A percentile compares a stretch with the other conserved stretches of the same genome.
phyloP scores from a whole-genome alignment of 257 asterid species.

The Parsonsia alboflavescens region DNA sequence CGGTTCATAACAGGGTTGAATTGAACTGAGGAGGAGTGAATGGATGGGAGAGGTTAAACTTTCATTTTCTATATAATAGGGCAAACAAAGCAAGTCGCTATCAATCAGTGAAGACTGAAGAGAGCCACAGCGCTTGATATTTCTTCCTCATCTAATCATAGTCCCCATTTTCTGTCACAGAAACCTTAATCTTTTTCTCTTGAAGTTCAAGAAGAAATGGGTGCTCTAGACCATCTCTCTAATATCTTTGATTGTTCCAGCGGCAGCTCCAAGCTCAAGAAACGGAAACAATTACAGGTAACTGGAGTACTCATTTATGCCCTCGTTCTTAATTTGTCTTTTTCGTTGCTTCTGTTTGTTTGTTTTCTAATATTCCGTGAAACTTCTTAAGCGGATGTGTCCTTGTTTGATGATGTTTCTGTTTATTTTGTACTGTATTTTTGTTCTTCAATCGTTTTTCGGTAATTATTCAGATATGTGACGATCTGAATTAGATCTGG shows the following conservation, averaged over 20 bases:
- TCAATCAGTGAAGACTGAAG: not conserved
- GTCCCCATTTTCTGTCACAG: not conserved
- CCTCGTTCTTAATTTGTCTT: not conserved
- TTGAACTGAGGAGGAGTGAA: not conserved
- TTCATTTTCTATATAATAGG: not conserved
- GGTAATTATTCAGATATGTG: not conserved
- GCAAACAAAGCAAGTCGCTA: not conserved
- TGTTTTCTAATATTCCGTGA: not conserved
- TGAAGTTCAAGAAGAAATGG: conserved; percentile 35
- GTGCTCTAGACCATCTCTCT: conserved; percentile 77
- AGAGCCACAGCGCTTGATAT: not conserved
- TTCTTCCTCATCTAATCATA: not conserved
- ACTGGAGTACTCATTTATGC: not conserved
- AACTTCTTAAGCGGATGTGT: not conserved
- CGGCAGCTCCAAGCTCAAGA: conserved; percentile 53
- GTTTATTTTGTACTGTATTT: not conserved
- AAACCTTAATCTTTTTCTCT: not conserved
- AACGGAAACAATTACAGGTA: conserved; percentile 79
- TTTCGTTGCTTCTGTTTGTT: not conserved
- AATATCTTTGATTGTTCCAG: conserved; percentile 70
- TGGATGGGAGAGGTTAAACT: not conserved
- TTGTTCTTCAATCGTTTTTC: not conserved
- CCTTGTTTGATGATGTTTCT: not conserved
- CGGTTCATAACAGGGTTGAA: not conserved
- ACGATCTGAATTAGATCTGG: conserved; percentile 18